Conservation (phyloP, 2,329 filamentous ascomycete species). For the Chaetomium strumarium region DNA sequence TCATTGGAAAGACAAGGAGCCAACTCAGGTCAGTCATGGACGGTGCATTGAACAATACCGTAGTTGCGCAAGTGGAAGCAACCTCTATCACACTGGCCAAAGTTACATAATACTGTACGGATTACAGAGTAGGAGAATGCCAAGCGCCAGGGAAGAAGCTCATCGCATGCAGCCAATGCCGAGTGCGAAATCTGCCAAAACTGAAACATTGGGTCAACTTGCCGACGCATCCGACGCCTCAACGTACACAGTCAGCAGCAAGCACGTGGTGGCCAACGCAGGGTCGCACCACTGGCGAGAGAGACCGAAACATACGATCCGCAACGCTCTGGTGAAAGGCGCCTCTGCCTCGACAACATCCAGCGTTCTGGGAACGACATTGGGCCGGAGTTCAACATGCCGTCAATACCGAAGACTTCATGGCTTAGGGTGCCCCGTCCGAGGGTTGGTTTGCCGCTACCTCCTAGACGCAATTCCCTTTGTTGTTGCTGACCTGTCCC, state of each 20-base stretch:
- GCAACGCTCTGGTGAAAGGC: neutral
- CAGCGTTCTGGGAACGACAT: neutral
- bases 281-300: neutral
- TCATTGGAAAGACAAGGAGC: too few species aligned
- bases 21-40: too few species aligned
- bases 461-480: neutral
- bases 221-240: constrained; percentile 5
- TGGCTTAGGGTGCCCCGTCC: constrained; percentile 28
- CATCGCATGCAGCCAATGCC: neutral
- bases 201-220: too few species aligned
- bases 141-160: too few species aligned
- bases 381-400: neutral
- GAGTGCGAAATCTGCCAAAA: neutral
- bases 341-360: neutral
- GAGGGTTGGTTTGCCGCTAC: constrained; percentile 20
- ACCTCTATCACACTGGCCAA: too few species aligned
- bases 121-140: too few species aligned
- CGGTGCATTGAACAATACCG: too few species aligned
- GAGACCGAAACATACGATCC: neutral
- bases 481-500: neutral
- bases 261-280: neutral
- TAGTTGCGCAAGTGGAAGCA: too few species aligned
- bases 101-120: too few species aligned
- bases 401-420: constrained; percentile 9
- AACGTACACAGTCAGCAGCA: too few species aligned